Evolutionary conservation across 306 rosid species (phyloP).

Genomic region (Echinosophora koreensis): DNA sequence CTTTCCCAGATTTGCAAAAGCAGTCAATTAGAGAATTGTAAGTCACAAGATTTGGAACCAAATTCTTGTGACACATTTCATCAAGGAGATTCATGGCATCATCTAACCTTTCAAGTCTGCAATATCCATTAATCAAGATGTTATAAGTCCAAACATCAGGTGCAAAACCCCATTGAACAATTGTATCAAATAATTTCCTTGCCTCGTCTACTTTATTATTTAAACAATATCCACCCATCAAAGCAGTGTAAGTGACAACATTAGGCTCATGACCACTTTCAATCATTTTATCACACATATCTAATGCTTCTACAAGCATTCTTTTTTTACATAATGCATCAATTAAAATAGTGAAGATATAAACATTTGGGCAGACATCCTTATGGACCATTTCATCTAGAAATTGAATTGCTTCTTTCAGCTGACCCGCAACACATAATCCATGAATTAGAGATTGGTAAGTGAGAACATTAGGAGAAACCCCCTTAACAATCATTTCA

Average conservation of each 20-base stretch:
- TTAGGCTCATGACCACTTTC: conserved; percentile 28
- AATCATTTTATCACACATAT: conserved; percentile 34
- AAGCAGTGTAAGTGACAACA: conserved; percentile 38
- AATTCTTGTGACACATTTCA: conserved; percentile 26
- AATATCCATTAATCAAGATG: conserved; percentile 43
- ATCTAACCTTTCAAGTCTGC: conserved; percentile 36
- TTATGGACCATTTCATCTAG: conserved; percentile 12
- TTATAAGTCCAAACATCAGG: conserved; percentile 41
- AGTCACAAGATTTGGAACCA: conserved; percentile 37
- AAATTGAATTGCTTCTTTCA: conserved; percentile 15
- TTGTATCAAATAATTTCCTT: conserved; percentile 23
- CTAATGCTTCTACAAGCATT: conserved; percentile 8
- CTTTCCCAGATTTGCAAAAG: conserved; percentile 35
- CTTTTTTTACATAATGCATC: conserved; percentile 43
- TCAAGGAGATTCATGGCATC: conserved; percentile 26
- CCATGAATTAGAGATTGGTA: not conserved
- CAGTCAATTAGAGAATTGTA: conserved; percentile 34
- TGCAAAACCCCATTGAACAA: conserved; percentile 21
- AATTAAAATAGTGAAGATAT: conserved; percentile 32
- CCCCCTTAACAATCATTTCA: conserved; percentile 38
- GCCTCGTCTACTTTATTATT: conserved; percentile 39
- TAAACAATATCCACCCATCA: conserved; percentile 42
- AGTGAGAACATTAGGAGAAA: conserved; percentile 40
- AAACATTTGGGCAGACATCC: conserved; percentile 18
- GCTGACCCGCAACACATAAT: not conserved